Conservation (phyloP, 345 rosid genomes). For the Syzygium oleosum region DNA sequence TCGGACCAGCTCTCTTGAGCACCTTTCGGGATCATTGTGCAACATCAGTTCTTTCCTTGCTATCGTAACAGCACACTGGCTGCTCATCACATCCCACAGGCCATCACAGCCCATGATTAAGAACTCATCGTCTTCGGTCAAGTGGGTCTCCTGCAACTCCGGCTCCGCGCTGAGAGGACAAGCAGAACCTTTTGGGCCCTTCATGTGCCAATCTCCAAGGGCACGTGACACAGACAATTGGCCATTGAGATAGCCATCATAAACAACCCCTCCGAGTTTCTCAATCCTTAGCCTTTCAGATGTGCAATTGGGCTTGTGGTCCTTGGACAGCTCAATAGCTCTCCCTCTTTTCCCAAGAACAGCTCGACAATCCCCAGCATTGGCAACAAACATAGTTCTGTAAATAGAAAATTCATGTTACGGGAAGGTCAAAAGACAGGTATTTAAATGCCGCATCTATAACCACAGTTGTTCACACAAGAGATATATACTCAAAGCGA, state of each 20-base stretch:
- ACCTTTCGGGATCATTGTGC: constrained; percentile 94
- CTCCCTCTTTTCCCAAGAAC: constrained; percentile 88
- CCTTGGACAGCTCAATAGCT: constrained; percentile 87
- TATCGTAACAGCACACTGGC: constrained; percentile 86
- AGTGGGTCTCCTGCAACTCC: constrained; percentile 57
- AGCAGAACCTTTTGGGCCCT: constrained; percentile 81
- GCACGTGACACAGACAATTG: constrained; percentile 97
- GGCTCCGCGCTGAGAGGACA: constrained; percentile 90
- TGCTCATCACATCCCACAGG: constrained; percentile 98
- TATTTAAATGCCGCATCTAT: background rate
- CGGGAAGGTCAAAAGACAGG: background rate
- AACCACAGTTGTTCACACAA: background rate
- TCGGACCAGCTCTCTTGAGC: constrained; percentile 83
- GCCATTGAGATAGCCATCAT: constrained; percentile 96
- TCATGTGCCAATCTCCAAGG: constrained; percentile 98
- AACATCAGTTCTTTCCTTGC: constrained; percentile 79
- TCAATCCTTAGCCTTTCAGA: constrained; percentile 79
- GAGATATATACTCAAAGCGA: background rate
- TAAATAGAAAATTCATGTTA: background rate
- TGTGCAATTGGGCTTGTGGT: constrained; percentile 82
- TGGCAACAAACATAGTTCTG: constrained; percentile 80
- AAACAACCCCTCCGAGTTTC: constrained; percentile 80
- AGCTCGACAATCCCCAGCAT: constrained; percentile 97
- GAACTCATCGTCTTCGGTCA: constrained; percentile 91
- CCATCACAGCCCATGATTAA: constrained; percentile 96